Evolutionary conservation across 2,329 filamentous ascomycete genomes (phyloP).

Genomic region (Rutstroemia sp.): DNA sequence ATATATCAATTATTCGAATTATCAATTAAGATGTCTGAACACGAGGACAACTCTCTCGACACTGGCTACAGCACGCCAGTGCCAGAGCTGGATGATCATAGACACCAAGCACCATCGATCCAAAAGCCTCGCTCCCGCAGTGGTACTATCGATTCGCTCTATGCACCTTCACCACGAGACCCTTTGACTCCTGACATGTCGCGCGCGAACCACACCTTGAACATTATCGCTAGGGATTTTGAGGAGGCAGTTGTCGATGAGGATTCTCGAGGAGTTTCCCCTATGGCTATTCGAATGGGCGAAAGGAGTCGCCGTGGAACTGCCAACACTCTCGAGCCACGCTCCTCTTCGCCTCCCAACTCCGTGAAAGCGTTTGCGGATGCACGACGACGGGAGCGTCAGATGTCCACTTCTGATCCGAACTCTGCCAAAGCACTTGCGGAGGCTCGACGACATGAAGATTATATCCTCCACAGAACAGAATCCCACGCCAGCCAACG

Average conservation of each 20-base stretch:
- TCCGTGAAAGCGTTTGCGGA: slow-evolving; percentile 97
- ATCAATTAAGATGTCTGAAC: slow-evolving; percentile 58
- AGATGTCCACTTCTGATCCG: slow-evolving; percentile 52
- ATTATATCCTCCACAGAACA: slow-evolving; percentile 59
- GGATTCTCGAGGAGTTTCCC: slow-evolving; percentile 43
- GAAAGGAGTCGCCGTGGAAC: slow-evolving; percentile 41
- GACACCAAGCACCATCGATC: slow-evolving; percentile 54
- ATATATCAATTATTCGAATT: slow-evolving; percentile 15
- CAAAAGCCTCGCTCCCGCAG: slow-evolving; percentile 55
- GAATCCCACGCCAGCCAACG: slow-evolving; percentile 61
- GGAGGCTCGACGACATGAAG: slow-evolving; percentile 69
- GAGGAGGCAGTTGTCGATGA: slow-evolving; percentile 82
- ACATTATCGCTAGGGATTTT: slow-evolving; percentile 67
- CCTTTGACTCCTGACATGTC: slow-evolving; percentile 32
- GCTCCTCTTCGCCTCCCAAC: slow-evolving; percentile 83
- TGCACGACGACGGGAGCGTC: slow-evolving; percentile 74
- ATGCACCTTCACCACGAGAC: slow-evolving; percentile 38
- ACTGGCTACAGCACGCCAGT: slow-evolving; percentile 67
- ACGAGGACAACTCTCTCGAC: slow-evolving; percentile 51
- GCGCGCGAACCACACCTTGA: slow-evolving; percentile 32
- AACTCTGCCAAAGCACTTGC: slow-evolving; percentile 96
- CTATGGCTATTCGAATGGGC: slow-evolving; percentile 24
- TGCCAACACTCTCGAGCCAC: slow-evolving; percentile 50
- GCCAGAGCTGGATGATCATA: slow-evolving; percentile 82
- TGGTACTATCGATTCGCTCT: slow-evolving; percentile 67